These are phyloP conservation scores for Myxozyma monticola DNA, from an alignment of 805 yeast genomes.

Conservation along the genomic window DNA sequence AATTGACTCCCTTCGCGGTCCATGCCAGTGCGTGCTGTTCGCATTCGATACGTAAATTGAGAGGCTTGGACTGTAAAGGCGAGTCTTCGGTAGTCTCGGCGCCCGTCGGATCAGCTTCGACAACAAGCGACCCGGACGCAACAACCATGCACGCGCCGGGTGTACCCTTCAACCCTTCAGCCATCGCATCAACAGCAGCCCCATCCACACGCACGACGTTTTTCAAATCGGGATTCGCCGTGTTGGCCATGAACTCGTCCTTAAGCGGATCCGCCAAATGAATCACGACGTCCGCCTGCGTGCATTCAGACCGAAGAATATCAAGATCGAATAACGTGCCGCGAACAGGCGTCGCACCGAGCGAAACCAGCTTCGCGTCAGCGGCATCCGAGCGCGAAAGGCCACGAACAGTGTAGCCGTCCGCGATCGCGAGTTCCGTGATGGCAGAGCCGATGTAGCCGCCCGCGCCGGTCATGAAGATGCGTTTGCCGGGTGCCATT, in stretches of 20 bases:
- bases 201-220: slow-evolving; percentile 35
- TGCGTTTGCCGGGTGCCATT: too few relatives aligned
- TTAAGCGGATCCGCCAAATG: slow-evolving; percentile 40
- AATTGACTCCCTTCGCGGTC: slow-evolving; percentile 11
- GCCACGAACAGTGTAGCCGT: slow-evolving; percentile 3
- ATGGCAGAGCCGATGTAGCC: slow-evolving; percentile 10
- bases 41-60: slow-evolving; percentile 3
- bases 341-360: slow-evolving; percentile 37
- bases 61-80: not conserved
- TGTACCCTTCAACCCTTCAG: slow-evolving; percentile 38
- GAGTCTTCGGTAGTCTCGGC: slow-evolving; percentile 25
- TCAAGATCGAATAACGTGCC: slow-evolving; percentile 41
- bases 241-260: slow-evolving; percentile 36
- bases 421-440: slow-evolving; percentile 9
- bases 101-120: slow-evolving; percentile 16
- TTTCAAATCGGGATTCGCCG: too few relatives aligned
- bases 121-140: slow-evolving; percentile 34
- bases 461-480: slow-evolving; percentile 8
- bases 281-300: slow-evolving; percentile 42
- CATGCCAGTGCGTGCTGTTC: slow-evolving; percentile 10
- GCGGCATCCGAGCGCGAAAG: slow-evolving; percentile 4
- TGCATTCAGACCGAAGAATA: slow-evolving; percentile 36
- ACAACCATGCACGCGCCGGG: slow-evolving; percentile 37
- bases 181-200: slow-evolving; percentile 38
- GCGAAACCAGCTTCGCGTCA: slow-evolving; percentile 6